These are phyloP conservation scores for Craspedostauros australis DNA, from an alignment of 108 stramenopile species.

Conservation along the genomic window DNA sequence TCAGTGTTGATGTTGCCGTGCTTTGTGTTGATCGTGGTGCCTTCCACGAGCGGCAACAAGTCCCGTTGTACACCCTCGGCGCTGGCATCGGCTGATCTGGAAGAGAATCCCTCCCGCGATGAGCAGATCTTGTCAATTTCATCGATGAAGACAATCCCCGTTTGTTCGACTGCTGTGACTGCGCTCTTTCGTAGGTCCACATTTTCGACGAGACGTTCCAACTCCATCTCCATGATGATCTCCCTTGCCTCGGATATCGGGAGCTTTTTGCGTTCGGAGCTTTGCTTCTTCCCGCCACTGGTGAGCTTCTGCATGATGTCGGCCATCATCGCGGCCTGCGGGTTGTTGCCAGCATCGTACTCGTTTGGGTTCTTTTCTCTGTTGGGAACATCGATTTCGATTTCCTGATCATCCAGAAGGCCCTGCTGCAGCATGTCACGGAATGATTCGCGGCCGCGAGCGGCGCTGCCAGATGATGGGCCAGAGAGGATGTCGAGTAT, in stretches of 20 bases:
- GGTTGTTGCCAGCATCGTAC: conserved; percentile 34
- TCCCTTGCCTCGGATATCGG: conserved; percentile 84
- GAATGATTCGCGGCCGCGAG: conserved; percentile 64
- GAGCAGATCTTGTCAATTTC: conserved; percentile 98
- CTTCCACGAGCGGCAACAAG: conserved; percentile 95
- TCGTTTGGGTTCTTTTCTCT: conserved; percentile 24
- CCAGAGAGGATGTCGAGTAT: conserved; percentile 89
- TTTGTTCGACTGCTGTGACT: conserved; percentile 90
- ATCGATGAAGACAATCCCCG: conserved; percentile 99
- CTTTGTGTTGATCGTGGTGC: conserved; percentile 94
- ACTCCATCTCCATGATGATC: conserved; percentile 88
- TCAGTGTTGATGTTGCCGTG: conserved; percentile 98
- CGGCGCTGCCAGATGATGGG: conserved; percentile 33
- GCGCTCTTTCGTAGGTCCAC: conserved; percentile 92
- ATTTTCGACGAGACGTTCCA: conserved; percentile 88
- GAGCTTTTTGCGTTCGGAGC: conserved; percentile 81
- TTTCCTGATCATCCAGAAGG: conserved; percentile 81
- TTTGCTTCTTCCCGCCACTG: conserved; percentile 38
- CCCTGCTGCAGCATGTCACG: conserved; percentile 87
- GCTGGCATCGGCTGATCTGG: conserved; percentile 91
- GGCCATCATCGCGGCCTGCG: conserved; percentile 64
- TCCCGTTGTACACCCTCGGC: conserved; percentile 99
- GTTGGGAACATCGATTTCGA: conserved; percentile 86
- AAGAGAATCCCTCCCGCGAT: conserved; percentile 63
- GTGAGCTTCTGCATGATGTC: conserved; percentile 59